A percentile compares a stretch with the other conserved stretches of the same genome.
Conservation (phyloP, 768 basidiomycete genomes). For the Lentinula guzmanii region DNA sequence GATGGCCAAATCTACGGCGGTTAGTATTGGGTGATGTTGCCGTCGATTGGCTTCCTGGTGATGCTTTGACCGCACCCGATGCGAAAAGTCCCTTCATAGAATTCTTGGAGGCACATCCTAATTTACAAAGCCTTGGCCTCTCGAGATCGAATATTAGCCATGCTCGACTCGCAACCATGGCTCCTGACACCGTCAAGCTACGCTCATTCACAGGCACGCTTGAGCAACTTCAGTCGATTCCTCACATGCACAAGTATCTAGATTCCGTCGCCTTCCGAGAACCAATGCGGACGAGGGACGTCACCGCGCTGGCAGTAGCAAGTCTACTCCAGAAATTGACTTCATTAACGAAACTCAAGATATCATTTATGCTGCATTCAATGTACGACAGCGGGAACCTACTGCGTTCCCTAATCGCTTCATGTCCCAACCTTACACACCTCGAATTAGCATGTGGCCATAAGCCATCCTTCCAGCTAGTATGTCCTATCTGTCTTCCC, state of each 20-base stretch:
- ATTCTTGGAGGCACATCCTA: slow-evolving; percentile 64
- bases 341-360: slow-evolving; percentile 50
- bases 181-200: slow-evolving; percentile 41
- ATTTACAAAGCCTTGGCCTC: slow-evolving; percentile 41
- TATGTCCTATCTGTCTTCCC: slow-evolving; percentile 23
- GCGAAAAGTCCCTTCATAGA: slow-evolving; percentile 54
- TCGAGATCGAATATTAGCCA: slow-evolving; percentile 51
- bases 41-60: slow-evolving; percentile 43
- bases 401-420: slow-evolving; percentile 57
- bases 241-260: slow-evolving; percentile 42
- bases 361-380: slow-evolving; percentile 64
- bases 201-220: slow-evolving; percentile 63
- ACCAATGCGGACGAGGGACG: slow-evolving; percentile 59
- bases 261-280: slow-evolving; percentile 56
- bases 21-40: slow-evolving; percentile 62
- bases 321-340: slow-evolving; percentile 53
- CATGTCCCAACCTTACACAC: slow-evolving; percentile 59
- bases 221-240: slow-evolving; percentile 58
- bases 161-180: slow-evolving; percentile 44
- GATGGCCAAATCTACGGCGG: slow-evolving; percentile 61
- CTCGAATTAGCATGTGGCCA: slow-evolving; percentile 62
- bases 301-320: slow-evolving; percentile 57
- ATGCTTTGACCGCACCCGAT: slow-evolving; percentile 27
- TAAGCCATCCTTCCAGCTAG: slow-evolving; percentile 69
- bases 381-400: slow-evolving; percentile 71